Evolutionary conservation across 228 moss, liverwort and hornwort genomes (phyloP).

Genomic region (Sphagnum fallax): DNA sequence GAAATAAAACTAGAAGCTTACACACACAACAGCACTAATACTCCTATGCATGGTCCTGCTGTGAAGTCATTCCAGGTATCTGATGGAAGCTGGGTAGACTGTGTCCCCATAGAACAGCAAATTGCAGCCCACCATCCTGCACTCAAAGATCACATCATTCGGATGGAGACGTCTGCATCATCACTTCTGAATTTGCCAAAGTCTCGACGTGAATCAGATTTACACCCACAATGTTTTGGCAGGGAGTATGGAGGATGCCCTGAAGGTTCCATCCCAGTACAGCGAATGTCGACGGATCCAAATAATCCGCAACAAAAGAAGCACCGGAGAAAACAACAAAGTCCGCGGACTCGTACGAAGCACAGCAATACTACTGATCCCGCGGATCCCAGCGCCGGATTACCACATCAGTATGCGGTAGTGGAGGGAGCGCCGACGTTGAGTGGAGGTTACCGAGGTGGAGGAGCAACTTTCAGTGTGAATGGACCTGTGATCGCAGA

Average conservation of each 20-base stretch:
- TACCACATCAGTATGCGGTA: slow-evolving; percentile 7
- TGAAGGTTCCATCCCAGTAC: slow-evolving; percentile 1
- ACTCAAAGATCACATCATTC: background rate
- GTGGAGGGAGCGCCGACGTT: background rate
- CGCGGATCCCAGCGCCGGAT: fast-evolving
- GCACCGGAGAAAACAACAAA: background rate
- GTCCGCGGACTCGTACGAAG: background rate
- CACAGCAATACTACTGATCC: background rate
- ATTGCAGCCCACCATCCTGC: slow-evolving; percentile 3
- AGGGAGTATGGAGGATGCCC: slow-evolving; percentile 4
- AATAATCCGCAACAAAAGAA: background rate
- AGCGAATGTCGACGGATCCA: background rate
- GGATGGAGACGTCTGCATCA: background rate
- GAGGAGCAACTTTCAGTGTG: background rate
- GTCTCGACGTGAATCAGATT: background rate
- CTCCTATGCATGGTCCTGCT: background rate
- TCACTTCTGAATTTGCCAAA: background rate
- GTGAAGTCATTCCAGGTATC: slow-evolving; percentile 12
- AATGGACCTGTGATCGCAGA: slow-evolving; percentile 2
- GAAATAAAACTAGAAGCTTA: background rate
- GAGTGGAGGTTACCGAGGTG: background rate
- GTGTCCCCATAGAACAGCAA: background rate
- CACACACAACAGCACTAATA: background rate
- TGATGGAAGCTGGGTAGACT: background rate
- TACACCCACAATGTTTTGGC: background rate